Evolutionary conservation across 176 grass and related monocot species (phyloP).

Genomic region (Oropetium thomaeum): DNA sequence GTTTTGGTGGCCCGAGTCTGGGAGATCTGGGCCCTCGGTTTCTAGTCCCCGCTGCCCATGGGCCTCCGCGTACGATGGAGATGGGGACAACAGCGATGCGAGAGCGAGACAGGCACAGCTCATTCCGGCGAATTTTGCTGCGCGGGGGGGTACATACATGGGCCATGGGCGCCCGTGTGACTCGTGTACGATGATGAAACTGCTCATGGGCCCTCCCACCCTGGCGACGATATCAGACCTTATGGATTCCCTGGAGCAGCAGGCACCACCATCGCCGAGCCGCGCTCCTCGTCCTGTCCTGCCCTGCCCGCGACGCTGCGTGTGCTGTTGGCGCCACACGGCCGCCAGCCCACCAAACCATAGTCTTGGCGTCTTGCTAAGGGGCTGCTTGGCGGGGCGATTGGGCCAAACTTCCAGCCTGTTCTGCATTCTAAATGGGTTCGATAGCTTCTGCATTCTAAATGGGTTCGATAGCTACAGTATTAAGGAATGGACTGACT

Average conservation of each 20-base stretch:
- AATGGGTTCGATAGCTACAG: not conserved
- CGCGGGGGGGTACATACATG: not conserved
- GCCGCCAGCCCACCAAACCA: too few species aligned
- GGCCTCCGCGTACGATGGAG: not conserved
- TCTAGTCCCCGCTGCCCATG: not conserved
- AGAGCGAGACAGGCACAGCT: conserved; percentile 16
- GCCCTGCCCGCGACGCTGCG: too few species aligned
- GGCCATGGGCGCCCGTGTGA: not conserved
- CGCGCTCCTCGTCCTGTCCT: not conserved
- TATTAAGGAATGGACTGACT: not conserved
- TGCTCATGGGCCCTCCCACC: not conserved
- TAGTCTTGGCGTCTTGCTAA: too few species aligned
- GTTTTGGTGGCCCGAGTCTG: not conserved
- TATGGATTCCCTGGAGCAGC: not conserved
- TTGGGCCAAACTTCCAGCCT: too few species aligned
- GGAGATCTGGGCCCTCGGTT: conserved; percentile 11
- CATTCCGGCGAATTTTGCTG: not conserved
- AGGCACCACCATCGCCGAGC: not conserved
- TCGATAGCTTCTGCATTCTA: too few species aligned
- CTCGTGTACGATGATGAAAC: not conserved
- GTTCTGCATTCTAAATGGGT: too few species aligned
- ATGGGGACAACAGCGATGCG: not conserved
- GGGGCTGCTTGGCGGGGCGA: too few species aligned
- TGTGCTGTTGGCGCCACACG: not conserved
- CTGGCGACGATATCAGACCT: not conserved